phyloP scores from a whole-genome alignment of 1,139 yeast species.

The Candida tropicalis region DNA sequence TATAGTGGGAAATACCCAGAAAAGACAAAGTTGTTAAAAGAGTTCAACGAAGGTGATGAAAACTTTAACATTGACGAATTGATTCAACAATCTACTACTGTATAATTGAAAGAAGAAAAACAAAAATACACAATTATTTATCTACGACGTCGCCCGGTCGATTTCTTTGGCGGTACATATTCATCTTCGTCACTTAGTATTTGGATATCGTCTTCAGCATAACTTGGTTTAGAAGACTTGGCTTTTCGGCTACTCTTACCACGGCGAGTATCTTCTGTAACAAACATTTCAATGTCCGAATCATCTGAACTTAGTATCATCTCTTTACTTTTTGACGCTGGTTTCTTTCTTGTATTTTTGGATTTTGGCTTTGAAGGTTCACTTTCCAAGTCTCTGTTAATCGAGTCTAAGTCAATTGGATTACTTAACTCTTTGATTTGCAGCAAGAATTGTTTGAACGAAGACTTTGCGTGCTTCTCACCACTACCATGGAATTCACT shows the following conservation, averaged over 20 bases:
- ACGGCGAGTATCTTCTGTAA: slow-evolving; percentile 4
- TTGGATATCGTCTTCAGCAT: slow-evolving; percentile 12
- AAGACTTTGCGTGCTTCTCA: slow-evolving; percentile 29
- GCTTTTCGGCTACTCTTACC: neutral
- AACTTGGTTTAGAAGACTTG: slow-evolving; percentile 6
- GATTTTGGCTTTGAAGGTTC: slow-evolving; percentile 7
- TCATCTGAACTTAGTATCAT: slow-evolving; percentile 13
- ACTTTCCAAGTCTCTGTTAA: neutral
- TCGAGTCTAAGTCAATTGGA: slow-evolving; percentile 6
- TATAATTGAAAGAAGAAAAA: neutral
- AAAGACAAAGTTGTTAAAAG: slow-evolving; percentile 57
- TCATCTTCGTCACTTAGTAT: slow-evolving; percentile 19
- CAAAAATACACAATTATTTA: slow-evolving; percentile 1
- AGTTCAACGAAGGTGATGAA: slow-evolving; percentile 70
- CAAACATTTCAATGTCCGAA: slow-evolving; percentile 16
- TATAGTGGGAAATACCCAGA: slow-evolving; percentile 61
- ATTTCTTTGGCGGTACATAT: slow-evolving; percentile 12
- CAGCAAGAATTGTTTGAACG: slow-evolving; percentile 31
- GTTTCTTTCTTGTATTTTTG: neutral
- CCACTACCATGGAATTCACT: slow-evolving; percentile 34
- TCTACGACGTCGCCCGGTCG: slow-evolving; percentile 6
- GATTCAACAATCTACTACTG: slow-evolving; percentile 69
- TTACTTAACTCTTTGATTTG: slow-evolving; percentile 25
- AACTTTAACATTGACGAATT: slow-evolving; percentile 67
- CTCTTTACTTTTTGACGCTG: slow-evolving; percentile 6